Percentiles rank a stretch among this genome's conserved stretches.
Evolutionary conservation across 768 basidiomycete genomes (phyloP).

Genomic region (Tephrocybe rancida): DNA sequence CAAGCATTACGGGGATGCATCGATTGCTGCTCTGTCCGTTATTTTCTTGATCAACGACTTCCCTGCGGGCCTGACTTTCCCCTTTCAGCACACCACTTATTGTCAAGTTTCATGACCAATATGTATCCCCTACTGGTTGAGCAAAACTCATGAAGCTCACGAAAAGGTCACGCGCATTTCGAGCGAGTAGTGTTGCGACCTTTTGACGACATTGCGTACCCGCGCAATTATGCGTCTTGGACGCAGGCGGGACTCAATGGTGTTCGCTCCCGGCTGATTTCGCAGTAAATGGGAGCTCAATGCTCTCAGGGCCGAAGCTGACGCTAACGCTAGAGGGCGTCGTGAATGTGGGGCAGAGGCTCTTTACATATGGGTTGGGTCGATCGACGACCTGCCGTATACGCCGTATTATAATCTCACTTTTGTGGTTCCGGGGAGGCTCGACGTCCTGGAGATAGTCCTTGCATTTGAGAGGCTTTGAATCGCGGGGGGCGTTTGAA

Average conservation of each 20-base stretch:
- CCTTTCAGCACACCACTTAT: constrained; percentile 22
- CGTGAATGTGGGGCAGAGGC: too few species aligned
- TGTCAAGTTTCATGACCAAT: constrained; percentile 29
- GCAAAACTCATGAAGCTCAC: constrained; percentile 14
- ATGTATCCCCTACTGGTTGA: constrained; percentile 21
- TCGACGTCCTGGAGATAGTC: too few species aligned
- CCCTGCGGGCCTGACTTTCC: neutral
- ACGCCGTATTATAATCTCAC: too few species aligned
- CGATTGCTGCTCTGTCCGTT: constrained; percentile 24
- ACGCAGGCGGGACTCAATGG: constrained; percentile 26
- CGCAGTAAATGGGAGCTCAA: constrained; percentile 22
- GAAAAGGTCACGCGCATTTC: constrained; percentile 16
- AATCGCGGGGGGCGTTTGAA: constrained; percentile 11
- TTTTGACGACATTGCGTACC: constrained; percentile 22
- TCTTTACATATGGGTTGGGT: too few species aligned
- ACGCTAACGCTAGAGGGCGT: too few species aligned
- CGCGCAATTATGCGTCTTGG: constrained; percentile 31
- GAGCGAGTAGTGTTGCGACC: constrained; percentile 29
- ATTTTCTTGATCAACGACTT: neutral
- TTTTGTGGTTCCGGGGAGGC: too few species aligned
- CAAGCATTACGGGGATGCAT: constrained; percentile 27
- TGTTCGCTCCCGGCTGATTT: constrained; percentile 26
- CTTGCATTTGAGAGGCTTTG: too few species aligned
- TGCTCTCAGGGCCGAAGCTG: too few species aligned
- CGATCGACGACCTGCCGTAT: too few species aligned